Base-by-base conservation (phyloP, 164 flowering plant genomes). In the Dillenia suffruticosa region DNA sequence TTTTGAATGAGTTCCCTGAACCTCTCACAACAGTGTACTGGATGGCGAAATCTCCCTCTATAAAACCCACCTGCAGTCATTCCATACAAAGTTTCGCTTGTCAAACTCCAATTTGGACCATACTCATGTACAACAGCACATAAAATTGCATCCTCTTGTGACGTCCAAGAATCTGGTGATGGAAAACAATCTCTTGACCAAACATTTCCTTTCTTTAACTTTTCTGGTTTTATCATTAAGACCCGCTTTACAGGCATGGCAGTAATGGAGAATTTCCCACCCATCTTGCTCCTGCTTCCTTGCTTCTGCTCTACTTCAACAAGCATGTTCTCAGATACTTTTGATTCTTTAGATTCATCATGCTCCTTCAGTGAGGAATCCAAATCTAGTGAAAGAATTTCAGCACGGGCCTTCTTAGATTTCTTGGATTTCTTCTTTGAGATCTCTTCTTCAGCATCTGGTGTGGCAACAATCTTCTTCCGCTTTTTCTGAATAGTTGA, bases 81-180 rank as follows among this genome's bases (percentile, higher is more conserved):
- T 12, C 92, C 87, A 80, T 86, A 88, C 10, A 95, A 73, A 46
- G 78, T 68, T 32, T 89, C 97, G 76, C 99, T 88, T 56, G 82
- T 89, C 73, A 95, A 80, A 66, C 81, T 79, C 99, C 99, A 95
- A 57, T 89, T 70, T 12, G 92, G 74, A 22, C 96, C 90, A 77
- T 92, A 95, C 72, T 95, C 97, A 71, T 95, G 97, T 19, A 95
- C 90, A 62, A 81, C 70, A 53, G 97, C 97, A 82, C 99, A 95
- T 46, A 95, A 71, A 63, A 88, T 68, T 8, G 91, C 97, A 82
- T 95, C 99, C 76, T 95, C 99, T 54, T 79, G 85, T 13, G 96
- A 71, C 64, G 82, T 75, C 99, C 99, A 95, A 46, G 70, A 51
- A 83, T 95, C 99, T 10, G 96, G 90, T 11, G 79, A 66, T 10